Evolutionary conservation across 148 eudicot species (phyloP), one percentile per base, ranked within the genome.

Genomic region (Arbutus unedo): DNA sequence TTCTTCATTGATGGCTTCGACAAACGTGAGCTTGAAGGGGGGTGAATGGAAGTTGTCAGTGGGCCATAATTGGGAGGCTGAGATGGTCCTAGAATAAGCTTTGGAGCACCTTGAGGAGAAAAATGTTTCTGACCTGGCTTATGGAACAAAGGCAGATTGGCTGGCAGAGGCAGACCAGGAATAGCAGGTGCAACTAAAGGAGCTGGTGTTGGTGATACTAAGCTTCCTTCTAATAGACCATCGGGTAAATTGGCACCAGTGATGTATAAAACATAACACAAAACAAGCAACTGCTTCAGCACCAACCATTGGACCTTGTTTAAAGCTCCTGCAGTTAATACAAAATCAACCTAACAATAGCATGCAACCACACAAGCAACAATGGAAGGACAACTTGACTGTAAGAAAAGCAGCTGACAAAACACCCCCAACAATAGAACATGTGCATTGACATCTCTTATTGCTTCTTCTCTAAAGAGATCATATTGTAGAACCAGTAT

Each of bases 1-100:
- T 80, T 88, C 84, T 83, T 82, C 85, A 86, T 84, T 79, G 87
- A 86, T 76, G 88, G 83, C 73, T 84, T 87, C 18, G 94, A 86
- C 71, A 86, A 76, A 25, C 68, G 85, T 74, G 90, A 85, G 83
- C 85, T 88, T 55, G 90, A 78, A 82, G 91, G 91, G 70, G 92
- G 88, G 74, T 88, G 94, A 75, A 85, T 84, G 73, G 85, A 83
- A 21, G 88, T 87, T 71, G 81, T 43, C 16, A 81, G 66, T 5
- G 89, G 90, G 15, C 84, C 89, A 83, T 88, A 81, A 83, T 86
- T 38, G 45, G 91, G 92, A 84, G 90, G 81, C 67, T 88, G 86
- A 56, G 87, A 83, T 18, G 90, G 88, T 81, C 84, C 85, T 66
- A 84, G 82, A 70, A 76, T 78, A 68, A 57, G 80, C 56, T 81